These are phyloP conservation scores for Uronychia setigera DNA, from an alignment of 73 alveolate species.

Conservation along the genomic window DNA sequence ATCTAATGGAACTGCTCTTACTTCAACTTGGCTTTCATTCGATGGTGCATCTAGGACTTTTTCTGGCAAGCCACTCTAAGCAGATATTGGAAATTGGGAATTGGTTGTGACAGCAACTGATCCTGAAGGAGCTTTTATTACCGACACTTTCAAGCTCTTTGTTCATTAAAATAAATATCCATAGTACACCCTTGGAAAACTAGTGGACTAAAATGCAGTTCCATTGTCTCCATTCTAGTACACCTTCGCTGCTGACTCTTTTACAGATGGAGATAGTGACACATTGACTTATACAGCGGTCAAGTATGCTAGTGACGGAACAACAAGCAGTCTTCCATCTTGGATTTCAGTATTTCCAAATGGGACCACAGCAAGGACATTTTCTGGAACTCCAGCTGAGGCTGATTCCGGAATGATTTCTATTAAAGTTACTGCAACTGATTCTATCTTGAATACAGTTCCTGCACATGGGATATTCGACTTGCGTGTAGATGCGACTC, in stretches of 20 bases:
- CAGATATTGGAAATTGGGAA: not conserved
- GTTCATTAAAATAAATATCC: not conserved
- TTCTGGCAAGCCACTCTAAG: not conserved
- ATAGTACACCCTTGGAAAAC: not conserved
- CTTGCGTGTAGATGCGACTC: not conserved
- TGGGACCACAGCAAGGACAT: slow-evolving; percentile 1
- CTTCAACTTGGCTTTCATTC: not conserved
- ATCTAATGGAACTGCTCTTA: not conserved
- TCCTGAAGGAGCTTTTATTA: not conserved
- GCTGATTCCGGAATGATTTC: not conserved
- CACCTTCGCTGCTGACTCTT: not conserved
- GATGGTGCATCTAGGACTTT: not conserved
- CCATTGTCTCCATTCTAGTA: not conserved
- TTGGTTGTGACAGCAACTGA: slow-evolving; percentile 5
- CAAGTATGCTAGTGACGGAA: not conserved
- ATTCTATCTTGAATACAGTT: not conserved
- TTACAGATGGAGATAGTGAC: not conserved
- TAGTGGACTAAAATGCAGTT: not conserved
- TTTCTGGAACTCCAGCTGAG: not conserved
- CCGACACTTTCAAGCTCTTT: not conserved
- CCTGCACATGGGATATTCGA: not conserved
- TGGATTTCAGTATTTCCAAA: not conserved
- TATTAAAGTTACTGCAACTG: not conserved
- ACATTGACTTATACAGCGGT: not conserved
- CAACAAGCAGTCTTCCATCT: not conserved